Percentiles rank a stretch among this genome's conserved stretches.
These are phyloP conservation scores for Suaeda aralocaspica DNA, from an alignment of 148 eudicot genomes.

Conservation along the genomic window DNA sequence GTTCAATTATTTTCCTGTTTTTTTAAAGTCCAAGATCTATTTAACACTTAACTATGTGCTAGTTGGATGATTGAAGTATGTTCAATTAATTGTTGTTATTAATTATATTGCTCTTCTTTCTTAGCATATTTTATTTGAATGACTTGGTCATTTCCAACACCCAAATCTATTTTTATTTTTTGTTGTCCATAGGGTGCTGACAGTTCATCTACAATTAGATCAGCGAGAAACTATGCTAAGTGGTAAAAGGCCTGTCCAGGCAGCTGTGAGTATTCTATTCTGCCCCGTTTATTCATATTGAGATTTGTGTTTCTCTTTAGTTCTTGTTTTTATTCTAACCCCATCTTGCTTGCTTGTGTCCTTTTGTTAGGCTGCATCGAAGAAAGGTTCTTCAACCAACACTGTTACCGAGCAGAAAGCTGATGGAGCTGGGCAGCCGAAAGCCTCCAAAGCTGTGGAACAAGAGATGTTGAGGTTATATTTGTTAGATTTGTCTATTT, in stretches of 20 bases:
- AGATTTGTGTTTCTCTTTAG: not conserved
- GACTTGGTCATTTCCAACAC: no score
- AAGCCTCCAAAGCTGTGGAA: conserved; percentile 55
- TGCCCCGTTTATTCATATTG: not conserved
- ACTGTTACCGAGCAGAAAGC: conserved; percentile 56
- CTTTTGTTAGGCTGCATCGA: conserved; percentile 56
- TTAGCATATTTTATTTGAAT: not conserved
- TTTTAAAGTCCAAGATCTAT: no score
- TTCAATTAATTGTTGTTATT: no score
- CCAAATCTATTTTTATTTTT: not conserved
- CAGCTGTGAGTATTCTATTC: conserved; percentile 57
- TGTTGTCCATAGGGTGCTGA: conserved; percentile 50
- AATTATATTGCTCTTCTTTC: no score
- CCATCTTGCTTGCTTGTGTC: conserved; percentile 9
- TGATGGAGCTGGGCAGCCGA: conserved; percentile 57
- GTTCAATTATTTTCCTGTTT: not conserved
- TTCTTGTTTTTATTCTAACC: not conserved
- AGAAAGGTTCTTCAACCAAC: conserved; percentile 64
- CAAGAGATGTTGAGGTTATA: conserved; percentile 90
- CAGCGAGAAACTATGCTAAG: conserved; percentile 99
- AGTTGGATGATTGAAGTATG: no score
- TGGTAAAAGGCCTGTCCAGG: conserved; percentile 76
- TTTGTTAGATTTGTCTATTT: not conserved
- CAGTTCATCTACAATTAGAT: conserved; percentile 52
- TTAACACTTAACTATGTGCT: no score